phyloP scores from a whole-genome alignment of 768 basidiomycete species.

The Artomyces pyxidatus region DNA sequence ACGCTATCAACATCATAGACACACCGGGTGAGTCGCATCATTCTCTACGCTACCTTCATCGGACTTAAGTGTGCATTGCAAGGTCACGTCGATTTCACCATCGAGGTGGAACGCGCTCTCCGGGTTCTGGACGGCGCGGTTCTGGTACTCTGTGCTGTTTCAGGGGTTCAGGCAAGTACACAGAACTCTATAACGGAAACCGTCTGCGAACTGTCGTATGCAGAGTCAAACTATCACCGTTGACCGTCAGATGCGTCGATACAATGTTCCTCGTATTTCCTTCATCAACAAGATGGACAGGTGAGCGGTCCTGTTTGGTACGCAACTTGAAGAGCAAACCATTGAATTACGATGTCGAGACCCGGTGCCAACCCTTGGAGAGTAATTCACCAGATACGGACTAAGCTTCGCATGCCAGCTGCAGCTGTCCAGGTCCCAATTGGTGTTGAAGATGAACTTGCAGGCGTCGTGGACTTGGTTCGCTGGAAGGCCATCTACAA shows the following conservation, averaged over 20 bases:
- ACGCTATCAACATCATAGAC: constrained; percentile 96
- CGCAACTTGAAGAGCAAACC: neutral
- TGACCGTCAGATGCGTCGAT: constrained; percentile 97
- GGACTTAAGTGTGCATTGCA: neutral
- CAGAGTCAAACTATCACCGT: constrained; percentile 98
- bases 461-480: constrained; percentile 90
- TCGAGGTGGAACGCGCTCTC: constrained; percentile 95
- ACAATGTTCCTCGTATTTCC: constrained; percentile 90
- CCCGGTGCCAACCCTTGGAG: constrained; percentile 98
- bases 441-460: constrained; percentile 78
- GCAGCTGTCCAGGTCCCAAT: constrained; percentile 97
- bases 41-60: neutral
- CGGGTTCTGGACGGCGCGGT: constrained; percentile 96
- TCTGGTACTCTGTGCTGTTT: constrained; percentile 92
- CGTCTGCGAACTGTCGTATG: neutral
- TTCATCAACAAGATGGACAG: constrained; percentile 99
- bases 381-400: constrained; percentile 84
- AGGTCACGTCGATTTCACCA: constrained; percentile 99
- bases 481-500: constrained; percentile 94
- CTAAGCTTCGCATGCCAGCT: constrained; percentile 86
- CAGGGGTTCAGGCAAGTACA: constrained; percentile 76
- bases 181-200: neutral
- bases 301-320: constrained; percentile 27
- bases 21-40: constrained; percentile 66
- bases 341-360: constrained; percentile 28